Evolutionary conservation across 1,284 basidiomycete genomes (phyloP), one percentile per base, ranked within the genome.

Genomic region (Malassezia restricta): DNA sequence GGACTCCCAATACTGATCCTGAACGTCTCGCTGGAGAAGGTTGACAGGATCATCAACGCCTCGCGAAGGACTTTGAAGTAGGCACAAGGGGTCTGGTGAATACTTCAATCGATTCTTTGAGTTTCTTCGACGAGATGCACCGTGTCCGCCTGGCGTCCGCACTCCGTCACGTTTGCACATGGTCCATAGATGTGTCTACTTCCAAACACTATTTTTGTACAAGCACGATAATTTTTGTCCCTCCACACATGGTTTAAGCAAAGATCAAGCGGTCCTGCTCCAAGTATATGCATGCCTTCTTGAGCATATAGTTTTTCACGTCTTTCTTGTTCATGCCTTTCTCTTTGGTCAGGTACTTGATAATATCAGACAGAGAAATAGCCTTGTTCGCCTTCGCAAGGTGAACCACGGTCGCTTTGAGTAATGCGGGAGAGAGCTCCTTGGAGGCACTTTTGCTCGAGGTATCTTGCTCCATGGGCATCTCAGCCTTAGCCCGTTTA

Each of bases 41-140:
- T 46, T 48, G 11, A 5, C 11, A 28, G 40, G 12, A 27, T 20
- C 12, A 17, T 53, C 51, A 8, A 47, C 6, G 3, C 51, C 51
- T 7, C 51, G 31, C n/a, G 51, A 47, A 3, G 51, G 51, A 35
- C 45, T 53, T 11, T 40, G 27, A 4, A 53, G 24, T 29, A 53
- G 9, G 6, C 24, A 32, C 45, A 53, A 38, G 15, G 31, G 20
- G n/a, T 53, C n/a, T 5, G 27, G 9, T 5, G 35, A 1, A n/a
- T 47, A 29, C 30, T 40, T 40, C n/a, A 20, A 15, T 6, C 17
- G 20, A 24, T 24, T 24, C 20, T 24, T 24, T 24, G 20, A 4
- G 20, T 4, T 2, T 24, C 20, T 4, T 24, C 20, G 20, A 24
- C 20, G 20, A 24, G 20, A 24, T 4, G 20, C 4, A 24, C 20